Evolutionary conservation across 2,329 filamentous ascomycete genomes (phyloP), one percentile per base, ranked within the genome.

Genomic region (Leptographium flavum): DNA sequence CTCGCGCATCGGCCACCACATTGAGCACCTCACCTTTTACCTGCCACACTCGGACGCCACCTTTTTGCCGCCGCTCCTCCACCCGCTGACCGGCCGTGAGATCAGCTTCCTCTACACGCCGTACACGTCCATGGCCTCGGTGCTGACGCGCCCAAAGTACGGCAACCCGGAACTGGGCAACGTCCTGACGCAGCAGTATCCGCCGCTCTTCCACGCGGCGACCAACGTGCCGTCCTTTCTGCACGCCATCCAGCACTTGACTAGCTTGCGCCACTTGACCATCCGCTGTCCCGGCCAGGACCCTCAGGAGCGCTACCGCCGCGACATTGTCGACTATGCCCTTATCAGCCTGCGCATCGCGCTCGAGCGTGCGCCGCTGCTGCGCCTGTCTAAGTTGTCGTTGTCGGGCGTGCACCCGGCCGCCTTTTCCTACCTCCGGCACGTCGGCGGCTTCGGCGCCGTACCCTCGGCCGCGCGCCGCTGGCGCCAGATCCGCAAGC

Each of bases 161-260:
- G 84, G 82, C 53, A 84, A 80, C 59, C 71, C 74, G 54, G 83
- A 86, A 55, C 76, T 92, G 56, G 87, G 81, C 49, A 82, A 90
- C 57, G 73, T 93, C 47, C 70, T 94, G 49, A 84, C 86, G 14
- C 79, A 86, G 58, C 87, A 94, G 63, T 94, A 93, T 56, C 85
- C 86, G 43, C 85, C 87, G 6, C 66, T 94, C 3, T 94, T 94
- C 64, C 87, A 94, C 57, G 84, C 87, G 7, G 84, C 87, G 8
- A 90, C 85, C 49, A 92, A 94, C 57, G 81, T 93, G 7, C 76
- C 83, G 5, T 83, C 84, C 33, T 94, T 94, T 64, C 79, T 90
- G 54, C 72, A 78, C 51, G 83, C 83, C 41, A 69, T 94, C 57
- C 73, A 72, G 31, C 67, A 79, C 50, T 61, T 94, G 55, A 66